phyloP scores from a whole-genome alignment of 2,329 filamentous ascomycete species.

The Lecanicillium sp. region DNA sequence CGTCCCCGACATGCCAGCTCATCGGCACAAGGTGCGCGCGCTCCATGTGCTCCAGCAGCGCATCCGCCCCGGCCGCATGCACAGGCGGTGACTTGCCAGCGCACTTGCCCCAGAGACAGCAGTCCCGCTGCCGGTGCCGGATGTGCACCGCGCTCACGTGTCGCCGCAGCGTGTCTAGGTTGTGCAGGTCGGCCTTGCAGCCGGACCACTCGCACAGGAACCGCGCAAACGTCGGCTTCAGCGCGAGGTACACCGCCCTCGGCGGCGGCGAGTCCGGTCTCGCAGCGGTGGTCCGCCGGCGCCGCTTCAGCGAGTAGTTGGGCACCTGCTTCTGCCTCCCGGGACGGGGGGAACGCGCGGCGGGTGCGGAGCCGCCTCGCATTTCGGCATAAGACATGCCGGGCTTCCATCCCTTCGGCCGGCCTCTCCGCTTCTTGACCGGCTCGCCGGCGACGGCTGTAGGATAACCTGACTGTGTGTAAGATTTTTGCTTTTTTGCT shows the following conservation, averaged over 20 bases:
- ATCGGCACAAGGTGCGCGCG: conserved; percentile 46
- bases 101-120: conserved; percentile 31
- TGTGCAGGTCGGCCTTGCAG: conserved; percentile 57
- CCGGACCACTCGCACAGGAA: conserved; percentile 56
- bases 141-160: conserved; percentile 50
- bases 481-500: neutral
- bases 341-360: neutral
- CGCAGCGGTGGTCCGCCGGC: conserved; percentile 36
- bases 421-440: conserved; percentile 26
- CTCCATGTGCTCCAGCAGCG: conserved; percentile 47
- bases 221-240: conserved; percentile 39
- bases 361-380: conserved; percentile 13
- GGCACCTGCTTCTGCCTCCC: conserved; percentile 16
- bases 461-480: neutral
- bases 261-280: conserved; percentile 33
- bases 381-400: conserved; percentile 25
- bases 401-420: conserved; percentile 41
- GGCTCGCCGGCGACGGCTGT: neutral
- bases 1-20: conserved; percentile 56
- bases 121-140: neutral
- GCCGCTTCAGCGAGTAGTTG: conserved; percentile 26
- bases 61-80: conserved; percentile 31
- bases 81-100: conserved; percentile 16
- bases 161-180: conserved; percentile 50
- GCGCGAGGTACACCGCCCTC: conserved; percentile 34